Evolutionary conservation across 2,329 filamentous ascomycete genomes (phyloP).

Genomic region (Penicillium concentricum): DNA sequence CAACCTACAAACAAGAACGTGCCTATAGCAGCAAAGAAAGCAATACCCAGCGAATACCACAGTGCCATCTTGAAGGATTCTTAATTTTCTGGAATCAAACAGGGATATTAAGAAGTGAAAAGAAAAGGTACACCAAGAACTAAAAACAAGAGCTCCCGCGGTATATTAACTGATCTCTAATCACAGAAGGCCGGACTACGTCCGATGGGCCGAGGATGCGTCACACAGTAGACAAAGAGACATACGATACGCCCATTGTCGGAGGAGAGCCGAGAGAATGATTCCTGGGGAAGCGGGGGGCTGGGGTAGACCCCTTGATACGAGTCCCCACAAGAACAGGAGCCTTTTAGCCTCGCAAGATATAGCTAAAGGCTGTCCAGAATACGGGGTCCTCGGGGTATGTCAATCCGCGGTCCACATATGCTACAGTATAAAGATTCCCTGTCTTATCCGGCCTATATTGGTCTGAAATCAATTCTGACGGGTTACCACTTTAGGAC

Average conservation of each 20-base stretch:
- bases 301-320: slow-evolving; percentile 12
- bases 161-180: slow-evolving; percentile 5
- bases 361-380: too few relatives aligned
- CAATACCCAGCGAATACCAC: slow-evolving; percentile 53
- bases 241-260: slow-evolving; percentile 12
- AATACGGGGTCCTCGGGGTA: neutral
- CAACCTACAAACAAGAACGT: slow-evolving; percentile 57
- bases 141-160: neutral
- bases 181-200: slow-evolving; percentile 6
- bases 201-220: slow-evolving; percentile 22
- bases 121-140: neutral
- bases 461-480: neutral
- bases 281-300: slow-evolving; percentile 22
- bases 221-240: slow-evolving; percentile 10
- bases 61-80: slow-evolving; percentile 33
- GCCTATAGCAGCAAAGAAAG: slow-evolving; percentile 58
- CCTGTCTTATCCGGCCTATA: neutral
- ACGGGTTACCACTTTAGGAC: neutral
- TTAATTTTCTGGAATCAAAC: slow-evolving; percentile 2
- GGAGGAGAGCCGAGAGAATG: slow-evolving; percentile 28
- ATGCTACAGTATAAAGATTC: neutral
- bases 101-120: neutral
- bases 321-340: neutral
- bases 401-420: neutral
- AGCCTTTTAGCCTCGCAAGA: neutral